Evolutionary conservation across 768 basidiomycete species (phyloP).

Genomic region (Leccinum boreale): DNA sequence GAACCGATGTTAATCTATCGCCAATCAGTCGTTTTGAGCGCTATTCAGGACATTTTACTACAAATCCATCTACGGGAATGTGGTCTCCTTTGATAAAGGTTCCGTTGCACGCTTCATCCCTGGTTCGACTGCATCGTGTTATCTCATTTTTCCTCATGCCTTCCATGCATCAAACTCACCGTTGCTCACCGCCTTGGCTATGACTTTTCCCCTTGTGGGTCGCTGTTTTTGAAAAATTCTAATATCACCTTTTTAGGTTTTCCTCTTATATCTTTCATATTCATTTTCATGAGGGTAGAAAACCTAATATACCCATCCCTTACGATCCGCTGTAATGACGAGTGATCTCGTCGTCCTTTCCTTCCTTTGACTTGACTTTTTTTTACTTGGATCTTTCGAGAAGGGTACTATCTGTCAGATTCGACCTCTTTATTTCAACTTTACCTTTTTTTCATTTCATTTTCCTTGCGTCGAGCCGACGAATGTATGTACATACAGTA

Average conservation of each 20-base stretch:
- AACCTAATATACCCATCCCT: conserved; percentile 24
- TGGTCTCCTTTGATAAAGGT: conserved; percentile 52
- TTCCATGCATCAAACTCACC: conserved; percentile 25
- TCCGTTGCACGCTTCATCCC: neutral
- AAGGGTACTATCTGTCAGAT: conserved; percentile 3
- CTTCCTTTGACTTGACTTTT: neutral
- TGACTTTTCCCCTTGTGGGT: conserved; percentile 7
- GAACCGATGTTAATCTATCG: neutral
- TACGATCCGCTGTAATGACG: conserved; percentile 22
- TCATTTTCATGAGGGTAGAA: conserved; percentile 18
- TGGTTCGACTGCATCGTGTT: neutral
- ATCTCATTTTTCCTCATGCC: conserved; percentile 20
- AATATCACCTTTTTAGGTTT: neutral
- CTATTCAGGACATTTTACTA: conserved; percentile 85
- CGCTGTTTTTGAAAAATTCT: neutral
- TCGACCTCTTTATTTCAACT: neutral
- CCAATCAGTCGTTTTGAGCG: conserved; percentile 66
- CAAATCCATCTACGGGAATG: conserved; percentile 86
- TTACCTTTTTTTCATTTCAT: neutral
- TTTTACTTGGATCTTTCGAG: neutral
- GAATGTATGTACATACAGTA: conserved; percentile 14
- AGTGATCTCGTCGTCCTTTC: conserved; percentile 5
- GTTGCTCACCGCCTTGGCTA: conserved; percentile 22
- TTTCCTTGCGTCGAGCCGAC: conserved; percentile 1
- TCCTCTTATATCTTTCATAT: conserved; percentile 4